Percentiles rank a stretch among this genome's conserved stretches.
Evolutionary conservation across 2,329 filamentous ascomycete genomes (phyloP).

Genomic region (Elsinoe ampelina): DNA sequence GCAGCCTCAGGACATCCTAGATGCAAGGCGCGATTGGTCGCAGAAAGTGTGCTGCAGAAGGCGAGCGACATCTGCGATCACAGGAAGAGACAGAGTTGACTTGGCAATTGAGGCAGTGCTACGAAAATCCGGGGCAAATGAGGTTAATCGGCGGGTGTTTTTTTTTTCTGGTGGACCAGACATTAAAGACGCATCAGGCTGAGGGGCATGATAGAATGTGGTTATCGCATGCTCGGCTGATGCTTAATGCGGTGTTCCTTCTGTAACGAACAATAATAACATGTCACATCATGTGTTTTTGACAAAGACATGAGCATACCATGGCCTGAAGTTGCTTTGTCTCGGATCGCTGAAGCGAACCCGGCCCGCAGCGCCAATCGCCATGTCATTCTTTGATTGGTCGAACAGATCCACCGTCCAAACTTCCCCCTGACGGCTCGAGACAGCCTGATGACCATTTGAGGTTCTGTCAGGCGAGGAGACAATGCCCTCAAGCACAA

Average conservation of each 20-base stretch:
- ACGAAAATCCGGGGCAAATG: conserved; percentile 8
- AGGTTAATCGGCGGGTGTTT: conserved; percentile 4
- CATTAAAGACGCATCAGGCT: background rate
- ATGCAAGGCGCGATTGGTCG: background rate
- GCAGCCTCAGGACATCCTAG: background rate
- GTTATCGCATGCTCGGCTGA: background rate
- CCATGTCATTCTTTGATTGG: background rate
- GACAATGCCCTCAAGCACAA: background rate
- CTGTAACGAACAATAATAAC: background rate
- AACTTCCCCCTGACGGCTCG: background rate
- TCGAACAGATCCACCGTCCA: background rate
- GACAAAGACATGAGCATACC: conserved; percentile 1
- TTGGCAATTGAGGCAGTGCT: conserved; percentile 8
- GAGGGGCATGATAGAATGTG: no score
- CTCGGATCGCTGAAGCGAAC: conserved; percentile 5
- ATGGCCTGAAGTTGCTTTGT: conserved; percentile 1
- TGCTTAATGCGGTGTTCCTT: background rate
- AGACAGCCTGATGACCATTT: background rate
- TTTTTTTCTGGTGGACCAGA: background rate
- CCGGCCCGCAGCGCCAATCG: conserved; percentile 4
- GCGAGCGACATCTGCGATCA: background rate
- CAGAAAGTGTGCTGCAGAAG: background rate
- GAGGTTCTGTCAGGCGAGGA: background rate
- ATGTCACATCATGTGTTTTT: background rate
- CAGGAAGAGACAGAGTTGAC: background rate